phyloP scores from a whole-genome alignment of 2,329 filamentous ascomycete genomes.

The Myriosclerotinia duriaeana region DNA sequence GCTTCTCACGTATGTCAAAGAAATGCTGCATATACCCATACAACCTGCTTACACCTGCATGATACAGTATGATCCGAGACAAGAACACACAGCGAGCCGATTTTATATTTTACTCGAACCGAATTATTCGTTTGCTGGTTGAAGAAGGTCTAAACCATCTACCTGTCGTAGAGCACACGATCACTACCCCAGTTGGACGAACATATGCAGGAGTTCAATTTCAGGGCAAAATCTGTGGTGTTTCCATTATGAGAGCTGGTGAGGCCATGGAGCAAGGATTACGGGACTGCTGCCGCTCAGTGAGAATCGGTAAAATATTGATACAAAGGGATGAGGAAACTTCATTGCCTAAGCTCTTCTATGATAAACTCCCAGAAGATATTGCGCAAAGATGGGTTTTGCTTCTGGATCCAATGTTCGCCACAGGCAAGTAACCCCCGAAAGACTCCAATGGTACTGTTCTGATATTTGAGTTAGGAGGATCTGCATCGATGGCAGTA shows the following conservation, averaged over 20 bases:
- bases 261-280: constrained; percentile 98
- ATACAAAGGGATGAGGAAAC: constrained; percentile 98
- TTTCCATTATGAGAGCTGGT: constrained; percentile 96
- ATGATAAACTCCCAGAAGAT: constrained; percentile 94
- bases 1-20: constrained; percentile 77
- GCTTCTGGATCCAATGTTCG: constrained; percentile 97
- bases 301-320: constrained; percentile 95
- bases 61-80: constrained; percentile 85
- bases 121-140: constrained; percentile 93
- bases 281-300: constrained; percentile 94
- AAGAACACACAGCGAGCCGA: constrained; percentile 86
- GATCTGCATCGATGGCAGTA: constrained; percentile 95
- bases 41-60: constrained; percentile 23
- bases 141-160: constrained; percentile 97
- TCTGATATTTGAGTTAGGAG: constrained; percentile 56
- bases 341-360: constrained; percentile 86
- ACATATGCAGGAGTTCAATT: constrained; percentile 91
- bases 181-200: constrained; percentile 87
- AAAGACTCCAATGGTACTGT: constrained; percentile 4
- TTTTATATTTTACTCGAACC: constrained; percentile 99
- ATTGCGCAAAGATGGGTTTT: constrained; percentile 92
- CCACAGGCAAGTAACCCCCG: constrained; percentile 65
- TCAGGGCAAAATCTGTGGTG: constrained; percentile 96
- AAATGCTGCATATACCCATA: not conserved
- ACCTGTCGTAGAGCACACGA: constrained; percentile 81